Conservation (phyloP, 1,284 basidiomycete genomes). For the Marasmius oreades region DNA sequence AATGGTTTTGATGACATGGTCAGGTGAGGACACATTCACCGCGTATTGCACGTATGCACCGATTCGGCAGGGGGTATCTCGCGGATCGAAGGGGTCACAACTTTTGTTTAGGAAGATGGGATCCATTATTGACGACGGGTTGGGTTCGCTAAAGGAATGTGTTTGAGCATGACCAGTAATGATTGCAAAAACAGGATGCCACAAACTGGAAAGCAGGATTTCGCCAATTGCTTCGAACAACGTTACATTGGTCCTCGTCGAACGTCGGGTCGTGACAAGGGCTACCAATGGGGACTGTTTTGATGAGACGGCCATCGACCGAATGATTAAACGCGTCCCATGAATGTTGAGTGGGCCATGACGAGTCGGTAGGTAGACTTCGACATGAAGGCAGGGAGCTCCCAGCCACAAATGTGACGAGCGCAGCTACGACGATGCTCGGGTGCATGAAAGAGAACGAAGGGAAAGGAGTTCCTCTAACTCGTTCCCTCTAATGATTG, state of each 20-base stretch:
- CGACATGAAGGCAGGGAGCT: background rate
- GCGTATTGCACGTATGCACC: conserved; percentile 23
- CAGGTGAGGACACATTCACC: conserved; percentile 19
- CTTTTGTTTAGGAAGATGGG: conserved; percentile 20
- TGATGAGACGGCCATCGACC: conserved; percentile 19
- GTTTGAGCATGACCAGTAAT: background rate
- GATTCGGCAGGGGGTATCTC: conserved; percentile 15
- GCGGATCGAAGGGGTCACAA: conserved; percentile 20
- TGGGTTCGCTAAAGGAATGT: conserved; percentile 1
- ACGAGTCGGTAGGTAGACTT: conserved; percentile 13
- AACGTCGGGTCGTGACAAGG: conserved; percentile 18
- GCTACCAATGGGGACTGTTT: conserved; percentile 20
- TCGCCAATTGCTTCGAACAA: conserved; percentile 1
- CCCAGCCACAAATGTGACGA: too few species aligned
- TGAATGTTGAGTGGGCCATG: conserved; percentile 18
- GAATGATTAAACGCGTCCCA: conserved; percentile 24
- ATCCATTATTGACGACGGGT: conserved; percentile 16
- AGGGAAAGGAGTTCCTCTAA: too few species aligned
- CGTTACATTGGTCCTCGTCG: conserved; percentile 10
- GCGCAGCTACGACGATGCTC: too few species aligned
- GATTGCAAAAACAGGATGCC: background rate
- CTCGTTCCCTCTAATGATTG: too few species aligned
- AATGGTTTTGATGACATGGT: conserved; percentile 19
- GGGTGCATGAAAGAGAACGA: too few species aligned
- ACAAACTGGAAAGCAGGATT: background rate